Base-by-base conservation (phyloP, 768 basidiomycete species). In the Pulveroboletus ravenelii region DNA sequence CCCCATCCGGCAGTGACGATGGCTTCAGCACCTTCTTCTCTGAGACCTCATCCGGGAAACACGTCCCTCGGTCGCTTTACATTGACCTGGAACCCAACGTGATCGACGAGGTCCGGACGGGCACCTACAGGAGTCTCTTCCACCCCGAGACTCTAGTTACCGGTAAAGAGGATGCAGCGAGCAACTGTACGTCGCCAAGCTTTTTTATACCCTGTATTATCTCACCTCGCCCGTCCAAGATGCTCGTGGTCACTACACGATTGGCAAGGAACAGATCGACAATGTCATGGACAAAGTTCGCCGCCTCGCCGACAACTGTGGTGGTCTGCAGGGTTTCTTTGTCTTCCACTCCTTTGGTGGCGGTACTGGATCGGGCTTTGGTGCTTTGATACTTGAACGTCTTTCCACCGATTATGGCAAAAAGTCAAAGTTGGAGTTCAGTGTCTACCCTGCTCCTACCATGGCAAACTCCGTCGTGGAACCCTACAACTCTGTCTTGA, bases 11-110 rank as follows among this genome's bases (percentile, higher is more conserved):
- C 52, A 81, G 80, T 60, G 88, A 93, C 61, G 86, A 82, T 73
- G 96, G 96, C 64, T 98, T 99, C 82, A 90, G 87, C 70, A 99
- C 96, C 57, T 99, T 99, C 80, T 99, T 99, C 78, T 95, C 93
- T 34, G 96, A 99, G 79, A 98, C 95, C 5, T 82, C 84, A 30
- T 85, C 91, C 47, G 95, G 94, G 55, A 96, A 96, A 77, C 89
- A 96, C 72, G 95, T 98, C 52, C 96, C 96, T 45, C 85, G 96
- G 62, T 96, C 94, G 38, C 82, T 99, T 59, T 98, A 98, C 77
- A 85, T 99, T 53, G 93, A 95, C 72, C 83, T 94, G 32, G 95
- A 98, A 72, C 95, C 95, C 52, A 93, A 93, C 69, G 95, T 93
- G 67, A 91, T 98, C 65, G 95, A 98, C 66, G 93, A 96, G 73